phyloP scores from a whole-genome alignment of 257 asterid species.

The Ilex aquifolium region DNA sequence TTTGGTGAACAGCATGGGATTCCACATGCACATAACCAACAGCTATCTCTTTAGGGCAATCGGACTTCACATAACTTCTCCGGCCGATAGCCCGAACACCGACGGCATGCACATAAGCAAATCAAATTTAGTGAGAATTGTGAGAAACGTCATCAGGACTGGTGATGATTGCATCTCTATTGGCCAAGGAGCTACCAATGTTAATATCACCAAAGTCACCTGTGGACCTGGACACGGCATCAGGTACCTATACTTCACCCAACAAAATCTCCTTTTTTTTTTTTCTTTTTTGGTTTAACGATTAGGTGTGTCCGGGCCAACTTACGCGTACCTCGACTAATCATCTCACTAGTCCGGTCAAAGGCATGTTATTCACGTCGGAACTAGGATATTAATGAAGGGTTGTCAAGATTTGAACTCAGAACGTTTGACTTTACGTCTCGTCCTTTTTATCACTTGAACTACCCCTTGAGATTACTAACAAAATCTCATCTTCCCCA shows the following conservation, averaged over 20 bases:
- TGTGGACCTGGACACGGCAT: slow-evolving; percentile 79
- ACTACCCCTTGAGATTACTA: too few relatives aligned
- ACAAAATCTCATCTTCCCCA: too few relatives aligned
- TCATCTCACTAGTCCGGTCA: too few relatives aligned
- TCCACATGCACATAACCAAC: slow-evolving; percentile 55
- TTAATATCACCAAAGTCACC: slow-evolving; percentile 36
- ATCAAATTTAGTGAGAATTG: slow-evolving; percentile 31
- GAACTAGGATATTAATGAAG: too few relatives aligned
- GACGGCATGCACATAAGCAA: slow-evolving; percentile 59
- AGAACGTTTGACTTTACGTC: too few relatives aligned
- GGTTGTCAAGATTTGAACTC: too few relatives aligned
- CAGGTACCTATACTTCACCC: slow-evolving; percentile 24
- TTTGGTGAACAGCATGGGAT: slow-evolving; percentile 58
- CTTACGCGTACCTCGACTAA: too few relatives aligned
- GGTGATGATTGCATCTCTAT: slow-evolving; percentile 66
- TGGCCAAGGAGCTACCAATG: slow-evolving; percentile 51
- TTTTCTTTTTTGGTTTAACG: too few relatives aligned
- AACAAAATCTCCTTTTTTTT: too few relatives aligned
- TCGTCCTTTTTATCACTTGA: too few relatives aligned
- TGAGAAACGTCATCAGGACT: slow-evolving; percentile 34
- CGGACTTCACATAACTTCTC: slow-evolving; percentile 30
- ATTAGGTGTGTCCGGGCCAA: too few relatives aligned
- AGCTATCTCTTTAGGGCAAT: slow-evolving; percentile 31
- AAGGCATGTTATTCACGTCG: too few relatives aligned
- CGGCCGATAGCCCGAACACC: slow-evolving; percentile 48